Base-by-base conservation (phyloP, 805 yeast species). In the Metschnikowia aberdeeniae region DNA sequence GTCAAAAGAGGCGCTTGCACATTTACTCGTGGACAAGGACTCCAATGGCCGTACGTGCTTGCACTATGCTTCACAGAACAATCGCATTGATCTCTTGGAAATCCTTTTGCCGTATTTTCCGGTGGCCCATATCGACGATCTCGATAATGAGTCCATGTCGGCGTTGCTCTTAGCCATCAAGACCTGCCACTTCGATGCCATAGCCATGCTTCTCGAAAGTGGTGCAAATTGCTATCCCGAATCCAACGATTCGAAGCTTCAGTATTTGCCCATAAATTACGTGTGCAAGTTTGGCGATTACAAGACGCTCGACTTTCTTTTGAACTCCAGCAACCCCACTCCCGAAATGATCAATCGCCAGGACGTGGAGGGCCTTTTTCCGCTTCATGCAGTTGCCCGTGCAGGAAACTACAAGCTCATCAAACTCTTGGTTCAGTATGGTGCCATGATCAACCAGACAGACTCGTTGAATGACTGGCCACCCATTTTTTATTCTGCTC, bases 381-480 rank as follows among this genome's bases (percentile, higher is more conserved):
- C 97, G 0, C 67, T 92, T 36, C 99, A 93, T 62, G 84, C 92
- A 30, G 89, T 84, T 24, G 90, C 97, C 0, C 78, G 93, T 41
- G 81, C 85, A 6, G 97, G 97, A 1, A 89, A 84, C 59, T 71
- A 73, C 51, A 69, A 80, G 46, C 70, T 92, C 28, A 81, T 93
- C 10, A 78, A 83, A 27, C 63, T 89, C 37, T 67, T 93, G 29
- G 74, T 86, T 1, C 67, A 76, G n/a, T 75, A 84, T 51, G 92
- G 90, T 4, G 84, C 72, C 3, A 80, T 84, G 56, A 80, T 92
- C 5, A 86, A 93, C 63, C 82, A 79, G 47, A 57, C 82, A 7
- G 98, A 93, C 64, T 85, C 87, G 43, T 81, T 89, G 45, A 89
- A 90, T 60, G 85, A 84, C 55, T 93, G 98, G 97, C 82, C 97